Evolutionary conservation across 2,329 filamentous ascomycete species (phyloP).

Genomic region (Xylariaceae sp.): DNA sequence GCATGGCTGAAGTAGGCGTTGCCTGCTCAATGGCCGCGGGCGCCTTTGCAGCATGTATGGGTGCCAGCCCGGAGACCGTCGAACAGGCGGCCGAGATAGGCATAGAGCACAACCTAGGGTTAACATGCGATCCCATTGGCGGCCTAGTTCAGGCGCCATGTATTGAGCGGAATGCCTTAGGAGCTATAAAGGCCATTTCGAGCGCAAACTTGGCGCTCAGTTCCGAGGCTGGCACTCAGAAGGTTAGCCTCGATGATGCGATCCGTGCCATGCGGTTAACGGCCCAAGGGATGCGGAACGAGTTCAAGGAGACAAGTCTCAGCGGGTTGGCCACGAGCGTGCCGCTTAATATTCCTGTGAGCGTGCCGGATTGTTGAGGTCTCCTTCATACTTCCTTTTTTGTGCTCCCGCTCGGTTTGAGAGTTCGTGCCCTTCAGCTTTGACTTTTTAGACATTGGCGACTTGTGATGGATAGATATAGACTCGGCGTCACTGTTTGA

Average conservation of each 20-base stretch:
- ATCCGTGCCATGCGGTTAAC: conserved; percentile 59
- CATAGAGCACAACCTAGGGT: conserved; percentile 58
- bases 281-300: conserved; percentile 58
- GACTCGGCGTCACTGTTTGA: conserved; percentile 16
- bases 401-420: neutral
- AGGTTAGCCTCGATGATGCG: conserved; percentile 57
- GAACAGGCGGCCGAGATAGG: conserved; percentile 60
- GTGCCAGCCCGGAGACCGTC: conserved; percentile 56
- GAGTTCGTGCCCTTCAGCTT: neutral
- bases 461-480: neutral
- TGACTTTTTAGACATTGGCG: neutral
- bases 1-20: conserved; percentile 61
- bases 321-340: conserved; percentile 59
- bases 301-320: conserved; percentile 61
- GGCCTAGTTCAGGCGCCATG: conserved; percentile 59
- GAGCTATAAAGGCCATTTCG: conserved; percentile 58
- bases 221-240: conserved; percentile 52
- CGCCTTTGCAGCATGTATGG: conserved; percentile 59
- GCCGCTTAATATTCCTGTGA: conserved; percentile 57
- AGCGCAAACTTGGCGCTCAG: conserved; percentile 58
- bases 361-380: conserved; percentile 56
- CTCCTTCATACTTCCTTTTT: neutral
- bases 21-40: conserved; percentile 60
- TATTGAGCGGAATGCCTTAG: conserved; percentile 58
- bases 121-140: conserved; percentile 59